Evolutionary conservation across 768 basidiomycete species (phyloP), one percentile per base, ranked within the genome.

Genomic region (Rhodosporidiobolus sp.): DNA sequence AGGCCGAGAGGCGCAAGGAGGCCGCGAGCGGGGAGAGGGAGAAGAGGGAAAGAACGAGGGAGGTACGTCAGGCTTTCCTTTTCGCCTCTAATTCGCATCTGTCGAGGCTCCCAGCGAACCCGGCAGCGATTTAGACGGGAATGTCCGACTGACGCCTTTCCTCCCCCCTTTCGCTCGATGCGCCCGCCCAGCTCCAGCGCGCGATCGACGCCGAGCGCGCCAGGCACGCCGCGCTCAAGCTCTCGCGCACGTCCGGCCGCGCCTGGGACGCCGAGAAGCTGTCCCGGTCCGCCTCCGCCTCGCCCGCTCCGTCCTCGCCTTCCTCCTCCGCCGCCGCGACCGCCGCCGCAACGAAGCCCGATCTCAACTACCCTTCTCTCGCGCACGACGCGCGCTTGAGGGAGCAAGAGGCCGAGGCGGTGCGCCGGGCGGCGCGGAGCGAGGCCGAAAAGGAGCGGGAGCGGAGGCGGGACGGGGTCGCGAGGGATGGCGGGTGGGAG

Each of bases 211-310:
- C 48, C n/a, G 65, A 57, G 28, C 61, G 71, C 24, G 71, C 66
- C 22, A 56, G 54, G 34, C 45, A 66, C 26, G 71, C 71, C 32
- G 66, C 63, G 28, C 35, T 43, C 49, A 72, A 72, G 46, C 71
- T 68, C 50, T 49, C 71, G 4, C 50, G 43, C 14, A 46, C 49
- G 19, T 24, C 63, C 10, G 65, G 65, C 3, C 60, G 71, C 48
- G 65, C 65, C 16, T 72, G 71, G 71, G 71, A 72, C 62, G 65
- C 61, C 26, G 65, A 48, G 38, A 72, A 72, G 50, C 20, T 63
- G n/a, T 32, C 66, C 14, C 38, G 7, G 4, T 11, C 50, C 26
- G 20, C 48, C 24, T 30, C 58, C 7, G 34, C 2, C 38, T 1
- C 26, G 38, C 62, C 55, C 22, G 32, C 32, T 20, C n/a, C 50